Conservation (phyloP, 257 asterid genomes). For the Gentiana dahurica region DNA sequence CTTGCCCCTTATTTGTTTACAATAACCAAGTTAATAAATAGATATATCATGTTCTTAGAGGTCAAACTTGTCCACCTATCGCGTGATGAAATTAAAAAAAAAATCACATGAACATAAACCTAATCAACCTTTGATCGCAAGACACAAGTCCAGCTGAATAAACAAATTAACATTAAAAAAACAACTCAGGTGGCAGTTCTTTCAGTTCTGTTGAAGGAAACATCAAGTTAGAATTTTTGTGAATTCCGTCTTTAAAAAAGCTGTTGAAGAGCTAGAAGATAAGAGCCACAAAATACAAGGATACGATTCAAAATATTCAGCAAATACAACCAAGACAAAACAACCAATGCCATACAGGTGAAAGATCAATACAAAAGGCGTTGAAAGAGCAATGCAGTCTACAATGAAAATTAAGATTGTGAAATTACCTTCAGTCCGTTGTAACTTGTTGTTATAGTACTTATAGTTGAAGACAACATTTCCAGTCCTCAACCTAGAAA, state of each 20-base stretch:
- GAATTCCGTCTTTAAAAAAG: background rate
- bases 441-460: constrained; percentile 79
- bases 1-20: too few species aligned
- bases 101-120: too few species aligned
- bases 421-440: constrained; percentile 85
- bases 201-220: too few species aligned
- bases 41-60: too few species aligned
- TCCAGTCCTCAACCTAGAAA: constrained; percentile 87
- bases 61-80: too few species aligned
- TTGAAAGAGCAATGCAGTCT: background rate
- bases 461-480: constrained; percentile 91
- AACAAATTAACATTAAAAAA: too few species aligned
- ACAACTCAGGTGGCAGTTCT: too few species aligned
- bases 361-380: background rate
- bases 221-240: background rate
- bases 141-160: too few species aligned
- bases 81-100: too few species aligned
- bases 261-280: background rate
- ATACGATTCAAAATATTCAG: background rate
- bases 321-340: background rate
- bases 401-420: constrained; percentile 2
- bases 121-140: too few species aligned
- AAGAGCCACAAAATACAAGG: background rate
- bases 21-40: too few species aligned
- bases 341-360: too few species aligned